Percentiles rank a stretch among this genome's conserved stretches.
Conservation (phyloP, 1,284 basidiomycete species). For the Tilletia indica region DNA sequence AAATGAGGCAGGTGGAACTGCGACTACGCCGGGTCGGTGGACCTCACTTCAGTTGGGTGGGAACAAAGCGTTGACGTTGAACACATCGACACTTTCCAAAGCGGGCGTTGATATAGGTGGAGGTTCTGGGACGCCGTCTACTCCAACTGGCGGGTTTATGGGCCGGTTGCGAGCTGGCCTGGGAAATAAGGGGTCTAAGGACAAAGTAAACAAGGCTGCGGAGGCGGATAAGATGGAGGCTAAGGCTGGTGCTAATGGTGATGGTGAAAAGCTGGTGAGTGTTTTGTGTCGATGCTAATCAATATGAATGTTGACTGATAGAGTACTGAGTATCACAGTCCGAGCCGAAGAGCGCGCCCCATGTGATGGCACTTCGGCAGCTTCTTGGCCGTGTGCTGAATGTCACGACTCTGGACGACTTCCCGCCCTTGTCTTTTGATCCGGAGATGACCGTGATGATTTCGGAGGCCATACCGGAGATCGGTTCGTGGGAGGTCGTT, state of each 20-base stretch:
- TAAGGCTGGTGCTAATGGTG: slow-evolving; percentile 40
- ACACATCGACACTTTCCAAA: neutral
- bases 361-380: slow-evolving; percentile 62
- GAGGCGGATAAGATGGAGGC: slow-evolving; percentile 56
- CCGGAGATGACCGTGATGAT: slow-evolving; percentile 71
- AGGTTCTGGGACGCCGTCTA: slow-evolving; percentile 40
- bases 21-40: neutral
- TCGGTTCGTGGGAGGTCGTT: slow-evolving; percentile 72
- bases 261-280: slow-evolving; percentile 21
- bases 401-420: slow-evolving; percentile 72
- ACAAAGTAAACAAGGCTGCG: slow-evolving; percentile 26
- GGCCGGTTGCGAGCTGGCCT: slow-evolving; percentile 74
- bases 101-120: neutral
- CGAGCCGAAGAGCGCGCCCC: slow-evolving; percentile 50
- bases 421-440: slow-evolving; percentile 69
- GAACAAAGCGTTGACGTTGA: neutral
- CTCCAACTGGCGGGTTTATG: slow-evolving; percentile 69
- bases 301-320: slow-evolving; percentile 34
- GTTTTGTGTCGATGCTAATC: slow-evolving; percentile 1
- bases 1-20: neutral
- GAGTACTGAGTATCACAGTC: slow-evolving; percentile 20
- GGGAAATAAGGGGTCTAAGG: slow-evolving; percentile 55
- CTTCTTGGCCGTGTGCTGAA: slow-evolving; percentile 69
- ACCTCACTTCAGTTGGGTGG: neutral
- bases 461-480: slow-evolving; percentile 71